Base-by-base conservation (phyloP, 2,329 filamentous ascomycete genomes). In the Ophiostoma himal-ulmi region DNA sequence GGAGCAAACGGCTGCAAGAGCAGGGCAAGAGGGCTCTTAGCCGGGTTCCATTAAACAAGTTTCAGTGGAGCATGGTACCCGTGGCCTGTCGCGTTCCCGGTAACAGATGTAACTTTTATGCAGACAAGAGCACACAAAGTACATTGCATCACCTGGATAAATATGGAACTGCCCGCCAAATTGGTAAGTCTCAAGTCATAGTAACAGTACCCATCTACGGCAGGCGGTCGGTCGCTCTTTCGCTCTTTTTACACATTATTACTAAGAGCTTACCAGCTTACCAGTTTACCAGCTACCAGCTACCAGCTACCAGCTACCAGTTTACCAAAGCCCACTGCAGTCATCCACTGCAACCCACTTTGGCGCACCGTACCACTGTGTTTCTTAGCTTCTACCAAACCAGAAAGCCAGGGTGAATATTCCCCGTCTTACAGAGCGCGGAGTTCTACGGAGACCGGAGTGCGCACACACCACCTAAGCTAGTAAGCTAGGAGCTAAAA, bases 11-110 rank as follows among this genome's bases (percentile, higher is more conserved):
- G 48, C 48, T n/a, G n/a, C 20, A 22, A 54, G 48, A 8, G n/a
- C 48, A n/a, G 39, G 39, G 48, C 48, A 54, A 62, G 57, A 62
- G 17, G 26, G 57, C 57, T 60, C 57, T 30, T 60, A 57, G 52
- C 52, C 57, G 57, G 34, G 26, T 62, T 57, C 57, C 57, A 62
- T 62, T 34, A 62, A 62, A 62, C 57, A 62, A 34, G 57, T 62
- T 62, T 62, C 57, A 62, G 57, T 62, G 57, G 57, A 62, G 57
- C 57, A 36, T 62, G 26, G 57, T 62, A 14, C 57, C 54, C 54
- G 54, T 60, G 54, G 54, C 26, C 48, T 62, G 57, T 20, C 57
- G 14, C 1, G 1, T 22, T 34, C 26, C 57, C 26, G 57, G 52
- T 57, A 57, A 26, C 22, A 26, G 1, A 57, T 57, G 52, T 57